A percentile compares a stretch with the other conserved stretches of the same genome.
phyloP scores from a whole-genome alignment of 768 basidiomycete genomes.

The Auricularia sp. region DNA sequence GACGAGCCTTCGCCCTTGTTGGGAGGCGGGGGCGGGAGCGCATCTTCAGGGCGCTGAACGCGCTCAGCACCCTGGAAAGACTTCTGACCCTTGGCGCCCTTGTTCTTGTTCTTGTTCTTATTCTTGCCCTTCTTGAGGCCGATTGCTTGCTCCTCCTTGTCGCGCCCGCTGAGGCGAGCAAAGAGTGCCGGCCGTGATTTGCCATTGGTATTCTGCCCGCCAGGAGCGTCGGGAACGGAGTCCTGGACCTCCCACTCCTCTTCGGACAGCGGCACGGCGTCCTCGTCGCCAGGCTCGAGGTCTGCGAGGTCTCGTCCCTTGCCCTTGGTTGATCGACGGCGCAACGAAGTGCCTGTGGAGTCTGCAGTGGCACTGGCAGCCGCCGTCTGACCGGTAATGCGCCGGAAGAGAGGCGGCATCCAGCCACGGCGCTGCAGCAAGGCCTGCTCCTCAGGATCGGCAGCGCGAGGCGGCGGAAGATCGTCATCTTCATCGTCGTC shows the following conservation, averaged over 20 bases:
- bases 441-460: not conserved
- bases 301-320: not conserved
- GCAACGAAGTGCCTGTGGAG: not conserved
- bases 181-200: not conserved
- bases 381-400: not conserved
- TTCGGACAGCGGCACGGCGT: not conserved
- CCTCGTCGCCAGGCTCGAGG: not conserved
- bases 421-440: not conserved
- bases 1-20: not conserved
- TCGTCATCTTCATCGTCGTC: not conserved
- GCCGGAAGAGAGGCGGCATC: not conserved
- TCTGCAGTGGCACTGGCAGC: not conserved
- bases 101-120: slow-evolving; percentile 1
- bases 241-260: slow-evolving; percentile 1
- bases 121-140: not conserved
- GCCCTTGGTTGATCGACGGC: not conserved
- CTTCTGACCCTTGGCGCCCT: not conserved
- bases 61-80: not conserved
- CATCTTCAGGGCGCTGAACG: not conserved
- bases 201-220: not conserved
- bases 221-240: not conserved
- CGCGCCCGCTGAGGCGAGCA: not conserved
- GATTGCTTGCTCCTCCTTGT: not conserved
- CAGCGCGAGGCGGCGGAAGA: not conserved
- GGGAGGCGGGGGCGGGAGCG: not conserved